Base-by-base conservation (phyloP, 2,329 filamentous ascomycete genomes). In the Paracoccidioides lutzii region DNA sequence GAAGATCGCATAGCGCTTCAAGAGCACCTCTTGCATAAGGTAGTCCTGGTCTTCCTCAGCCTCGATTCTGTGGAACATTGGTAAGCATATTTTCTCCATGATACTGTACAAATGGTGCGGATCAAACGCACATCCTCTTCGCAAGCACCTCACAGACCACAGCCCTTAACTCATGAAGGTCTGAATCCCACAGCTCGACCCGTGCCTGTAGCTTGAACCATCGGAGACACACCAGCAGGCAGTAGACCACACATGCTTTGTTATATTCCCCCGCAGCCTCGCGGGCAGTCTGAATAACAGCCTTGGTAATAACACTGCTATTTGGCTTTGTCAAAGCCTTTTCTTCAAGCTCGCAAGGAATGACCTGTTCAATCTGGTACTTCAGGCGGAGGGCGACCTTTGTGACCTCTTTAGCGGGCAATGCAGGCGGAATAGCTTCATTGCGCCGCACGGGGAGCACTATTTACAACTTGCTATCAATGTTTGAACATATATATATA, bases 121-220 rank as follows among this genome's bases (percentile, higher is more conserved):
- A n/a, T 43, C 15, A 41, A 42, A 58, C 62, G 53, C 69, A 76
- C 74, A 82, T 76, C 52, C 80, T 77, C 75, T 97, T 98, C 22
- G 93, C 90, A 64, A 98, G 85, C 50, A 96, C 84, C 69, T 96
- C 90, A 66, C 90, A 95, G 12, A 93, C 90, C 2, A 80, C 76
- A 1, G 89, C 88, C 35, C 91, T 82, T 41, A 93, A 75, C 44
- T 84, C 74, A 68, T 95, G 88, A 42, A 97, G 76, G 58, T 89
- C 85, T 5, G 90, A 84, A 70, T 98, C 91, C 89, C 91, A 98
- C 2, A 97, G 81, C 76, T 98, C 93, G 5, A 84, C 70, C 33
- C 78, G 59, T 1, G 89, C 83, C 73, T 97, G 90, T 59, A 81
- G 82, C 66, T 81, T 84, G 72, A 96, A 97, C 83, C 83, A 86